Evolutionary conservation across 2,329 filamentous ascomycete genomes (phyloP).

Genomic region (Bisporella sp.): DNA sequence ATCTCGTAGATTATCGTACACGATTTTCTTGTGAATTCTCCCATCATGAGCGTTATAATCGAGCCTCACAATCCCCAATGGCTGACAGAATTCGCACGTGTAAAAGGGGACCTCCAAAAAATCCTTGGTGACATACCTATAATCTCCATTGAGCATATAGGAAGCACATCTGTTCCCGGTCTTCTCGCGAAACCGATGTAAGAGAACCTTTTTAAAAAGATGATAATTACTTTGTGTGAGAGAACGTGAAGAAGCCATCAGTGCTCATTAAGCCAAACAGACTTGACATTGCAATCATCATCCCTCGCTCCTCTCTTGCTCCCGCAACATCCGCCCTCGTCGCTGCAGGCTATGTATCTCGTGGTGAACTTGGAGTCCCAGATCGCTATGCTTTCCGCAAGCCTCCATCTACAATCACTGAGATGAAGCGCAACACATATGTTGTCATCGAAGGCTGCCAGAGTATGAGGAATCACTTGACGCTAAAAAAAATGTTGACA

Average conservation of each 20-base stretch:
- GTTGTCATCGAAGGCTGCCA: neutral
- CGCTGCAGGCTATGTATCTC: neutral
- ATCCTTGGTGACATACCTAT: neutral
- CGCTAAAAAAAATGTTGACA: constrained; percentile 6
- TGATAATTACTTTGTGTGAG: no score
- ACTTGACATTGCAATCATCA: neutral
- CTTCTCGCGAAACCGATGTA: constrained; percentile 22
- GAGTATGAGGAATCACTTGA: neutral
- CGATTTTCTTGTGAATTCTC: neutral
- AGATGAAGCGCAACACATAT: neutral
- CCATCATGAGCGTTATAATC: neutral
- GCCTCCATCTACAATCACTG: constrained; percentile 17
- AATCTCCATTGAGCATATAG: neutral
- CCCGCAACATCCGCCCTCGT: neutral
- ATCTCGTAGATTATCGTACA: no score
- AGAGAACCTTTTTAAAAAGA: no score
- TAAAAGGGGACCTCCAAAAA: neutral
- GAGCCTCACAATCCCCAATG: neutral
- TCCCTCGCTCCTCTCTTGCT: neutral
- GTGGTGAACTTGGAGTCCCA: neutral
- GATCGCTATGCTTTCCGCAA: neutral
- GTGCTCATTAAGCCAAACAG: no score
- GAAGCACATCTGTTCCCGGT: constrained; percentile 8
- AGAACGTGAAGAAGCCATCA: no score
- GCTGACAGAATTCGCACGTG: neutral